Conservation (phyloP, 257 asterid genomes). For the Solanum sitiens region DNA sequence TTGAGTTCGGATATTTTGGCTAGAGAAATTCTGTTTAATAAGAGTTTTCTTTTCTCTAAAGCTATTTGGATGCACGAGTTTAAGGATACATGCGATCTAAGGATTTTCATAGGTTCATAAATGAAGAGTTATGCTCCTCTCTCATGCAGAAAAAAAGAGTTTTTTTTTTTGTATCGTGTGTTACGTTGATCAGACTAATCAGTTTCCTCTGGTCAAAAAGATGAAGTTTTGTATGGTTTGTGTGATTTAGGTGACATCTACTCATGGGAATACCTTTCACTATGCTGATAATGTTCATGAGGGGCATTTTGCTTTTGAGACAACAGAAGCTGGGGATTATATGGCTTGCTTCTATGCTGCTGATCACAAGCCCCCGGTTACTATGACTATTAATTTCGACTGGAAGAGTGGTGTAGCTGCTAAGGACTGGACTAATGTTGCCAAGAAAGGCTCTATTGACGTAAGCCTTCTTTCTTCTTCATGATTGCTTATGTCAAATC, state of each 20-base stretch:
- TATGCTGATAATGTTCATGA: slow-evolving; percentile 57
- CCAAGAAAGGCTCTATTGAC: slow-evolving; percentile 84
- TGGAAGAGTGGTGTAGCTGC: slow-evolving; percentile 95
- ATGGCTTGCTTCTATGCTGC: slow-evolving; percentile 80
- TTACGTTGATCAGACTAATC: background rate
- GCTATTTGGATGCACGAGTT: background rate
- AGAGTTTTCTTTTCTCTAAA: background rate
- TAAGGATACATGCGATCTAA: background rate
- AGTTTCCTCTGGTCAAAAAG: background rate
- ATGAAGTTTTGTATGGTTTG: background rate
- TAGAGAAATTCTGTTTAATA: background rate
- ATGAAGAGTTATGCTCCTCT: background rate
- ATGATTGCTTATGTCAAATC: background rate
- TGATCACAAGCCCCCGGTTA: slow-evolving; percentile 49
- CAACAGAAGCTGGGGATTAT: slow-evolving; percentile 75
- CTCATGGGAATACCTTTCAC: slow-evolving; percentile 73
- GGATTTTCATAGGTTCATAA: background rate
- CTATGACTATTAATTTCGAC: slow-evolving; percentile 62
- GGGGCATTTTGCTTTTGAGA: slow-evolving; percentile 75
- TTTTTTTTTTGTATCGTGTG: background rate
- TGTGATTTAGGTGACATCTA: slow-evolving; percentile 60
- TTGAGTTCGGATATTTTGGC: background rate
- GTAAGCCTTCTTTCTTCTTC: slow-evolving; percentile 28
- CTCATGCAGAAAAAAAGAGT: background rate
- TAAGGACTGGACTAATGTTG: slow-evolving; percentile 84